These are phyloP conservation scores for Globisporangium paroecandrum DNA, from an alignment of 352 stramenopile genomes.

Conservation along the genomic window DNA sequence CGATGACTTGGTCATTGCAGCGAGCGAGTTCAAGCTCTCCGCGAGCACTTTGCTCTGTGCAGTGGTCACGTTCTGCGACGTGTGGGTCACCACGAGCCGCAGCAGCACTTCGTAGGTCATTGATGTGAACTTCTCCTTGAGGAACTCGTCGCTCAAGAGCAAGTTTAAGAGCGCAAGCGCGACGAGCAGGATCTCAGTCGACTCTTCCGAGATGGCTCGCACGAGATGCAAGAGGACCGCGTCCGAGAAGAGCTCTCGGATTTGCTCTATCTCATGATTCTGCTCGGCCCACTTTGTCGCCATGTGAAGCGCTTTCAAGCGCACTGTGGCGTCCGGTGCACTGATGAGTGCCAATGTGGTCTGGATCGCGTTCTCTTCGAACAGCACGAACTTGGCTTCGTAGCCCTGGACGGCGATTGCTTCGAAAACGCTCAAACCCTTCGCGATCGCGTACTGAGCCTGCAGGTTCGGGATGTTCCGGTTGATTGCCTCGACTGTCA, in stretches of 20 bases:
- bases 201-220: conserved; percentile 47
- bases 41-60: conserved; percentile 33
- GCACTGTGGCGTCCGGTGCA: conserved; percentile 33
- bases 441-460: conserved; percentile 34
- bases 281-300: conserved; percentile 45
- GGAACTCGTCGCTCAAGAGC: conserved; percentile 42
- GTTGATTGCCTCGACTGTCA: conserved; percentile 35
- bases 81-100: conserved; percentile 33
- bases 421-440: conserved; percentile 46
- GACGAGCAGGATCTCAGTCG: conserved; percentile 31
- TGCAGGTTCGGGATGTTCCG: conserved; percentile 28
- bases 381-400: conserved; percentile 32
- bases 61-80: conserved; percentile 5
- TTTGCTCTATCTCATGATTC: conserved; percentile 25
- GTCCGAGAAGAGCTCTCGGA: conserved; percentile 27
- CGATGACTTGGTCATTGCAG: conserved; percentile 38
- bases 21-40: conserved; percentile 49
- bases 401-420: conserved; percentile 32
- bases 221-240: conserved; percentile 44
- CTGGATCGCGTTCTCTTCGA: conserved; percentile 35
- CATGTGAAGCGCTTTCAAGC: conserved; percentile 41
- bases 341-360: conserved; percentile 44
- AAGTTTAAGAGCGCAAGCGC: conserved; percentile 47
- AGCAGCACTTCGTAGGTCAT: conserved; percentile 68
- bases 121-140: conserved; percentile 46